These are phyloP conservation scores for Colletotrichum orbiculare DNA, from an alignment of 2,329 filamentous ascomycete genomes.

Conservation along the genomic window DNA sequence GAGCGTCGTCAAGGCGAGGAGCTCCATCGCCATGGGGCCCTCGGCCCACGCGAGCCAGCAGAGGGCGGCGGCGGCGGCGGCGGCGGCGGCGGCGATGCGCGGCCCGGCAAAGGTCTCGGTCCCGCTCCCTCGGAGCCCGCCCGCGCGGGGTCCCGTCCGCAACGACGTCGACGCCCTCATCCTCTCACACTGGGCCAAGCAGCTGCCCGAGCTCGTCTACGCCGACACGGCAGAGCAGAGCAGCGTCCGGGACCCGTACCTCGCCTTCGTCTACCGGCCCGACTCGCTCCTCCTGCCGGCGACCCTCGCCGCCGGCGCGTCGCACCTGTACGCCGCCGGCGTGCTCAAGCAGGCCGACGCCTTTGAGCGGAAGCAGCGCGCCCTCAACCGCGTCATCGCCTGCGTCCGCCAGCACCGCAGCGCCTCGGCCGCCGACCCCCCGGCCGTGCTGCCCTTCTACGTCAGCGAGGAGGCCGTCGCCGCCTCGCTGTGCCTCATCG, in stretches of 20 bases:
- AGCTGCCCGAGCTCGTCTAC: slow-evolving; percentile 21
- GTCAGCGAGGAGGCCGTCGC: slow-evolving; percentile 23
- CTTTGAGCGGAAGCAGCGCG: slow-evolving; percentile 27
- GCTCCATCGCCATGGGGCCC: background rate
- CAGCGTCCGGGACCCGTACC: slow-evolving; percentile 21
- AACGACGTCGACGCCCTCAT: slow-evolving; percentile 21
- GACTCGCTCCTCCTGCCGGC: slow-evolving; percentile 22
- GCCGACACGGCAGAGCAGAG: slow-evolving; percentile 17
- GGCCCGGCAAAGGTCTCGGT: background rate
- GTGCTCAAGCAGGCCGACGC: slow-evolving; percentile 10
- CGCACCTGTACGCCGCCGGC: slow-evolving; percentile 15
- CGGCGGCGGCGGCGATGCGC: background rate
- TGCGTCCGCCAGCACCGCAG: slow-evolving; percentile 2
- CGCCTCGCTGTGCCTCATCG: slow-evolving; percentile 18
- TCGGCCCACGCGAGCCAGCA: background rate
- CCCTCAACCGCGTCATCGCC: slow-evolving; percentile 18
- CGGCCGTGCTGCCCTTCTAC: background rate
- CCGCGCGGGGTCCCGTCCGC: slow-evolving; percentile 3
- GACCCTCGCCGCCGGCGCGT: slow-evolving; percentile 12
- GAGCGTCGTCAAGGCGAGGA: slow-evolving; percentile 9
- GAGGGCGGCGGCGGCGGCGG: background rate
- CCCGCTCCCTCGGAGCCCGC: slow-evolving; percentile 6
- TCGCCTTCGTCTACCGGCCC: slow-evolving; percentile 16
- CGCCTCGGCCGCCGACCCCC: background rate
- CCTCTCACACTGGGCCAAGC: slow-evolving; percentile 27